Percentiles rank a stretch among this genome's conserved stretches.
Conservation (phyloP, 2,329 filamentous ascomycete genomes). For the Zasmidium cellare region DNA sequence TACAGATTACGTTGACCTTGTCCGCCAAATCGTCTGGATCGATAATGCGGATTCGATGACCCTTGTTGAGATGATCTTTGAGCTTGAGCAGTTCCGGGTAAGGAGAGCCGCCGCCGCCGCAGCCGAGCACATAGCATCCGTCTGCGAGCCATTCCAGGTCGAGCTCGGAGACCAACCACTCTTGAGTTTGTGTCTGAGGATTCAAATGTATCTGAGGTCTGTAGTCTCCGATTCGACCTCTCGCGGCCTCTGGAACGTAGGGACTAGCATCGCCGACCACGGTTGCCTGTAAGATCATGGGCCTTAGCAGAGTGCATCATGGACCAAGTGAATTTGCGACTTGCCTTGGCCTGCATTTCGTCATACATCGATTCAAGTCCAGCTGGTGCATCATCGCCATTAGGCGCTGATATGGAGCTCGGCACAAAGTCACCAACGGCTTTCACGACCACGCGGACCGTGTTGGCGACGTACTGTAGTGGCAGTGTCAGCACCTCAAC, state of each 20-base stretch:
- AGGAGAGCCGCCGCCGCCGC: conserved; percentile 60
- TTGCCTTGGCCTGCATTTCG: conserved; percentile 11
- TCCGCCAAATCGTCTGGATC: conserved; percentile 46
- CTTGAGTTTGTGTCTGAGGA: conserved; percentile 46
- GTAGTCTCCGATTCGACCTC: conserved; percentile 44
- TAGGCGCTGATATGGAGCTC: too few relatives aligned
- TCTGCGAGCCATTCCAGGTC: conserved; percentile 59
- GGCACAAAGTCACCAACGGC: conserved; percentile 34
- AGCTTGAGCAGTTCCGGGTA: conserved; percentile 55
- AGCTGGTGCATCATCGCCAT: too few relatives aligned
- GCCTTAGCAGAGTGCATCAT: too few relatives aligned
- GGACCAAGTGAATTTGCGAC: too few relatives aligned
- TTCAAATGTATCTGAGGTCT: conserved; percentile 29
- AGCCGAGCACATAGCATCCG: conserved; percentile 63
- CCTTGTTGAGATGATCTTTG: conserved; percentile 51
- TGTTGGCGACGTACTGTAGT: conserved; percentile 36
- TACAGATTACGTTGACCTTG: too few relatives aligned
- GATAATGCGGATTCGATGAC: conserved; percentile 54
- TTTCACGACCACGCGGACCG: conserved; percentile 33
- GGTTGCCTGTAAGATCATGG: too few relatives aligned
- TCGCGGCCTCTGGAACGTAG: too few relatives aligned
- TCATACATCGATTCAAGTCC: conserved; percentile 26
- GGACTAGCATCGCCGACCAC: too few relatives aligned
- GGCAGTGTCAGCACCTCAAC: conserved; percentile 48
- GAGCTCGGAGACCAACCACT: conserved; percentile 59